phyloP scores from a whole-genome alignment of 2,329 filamentous ascomycete species.

The Aspergillus ibericus region DNA sequence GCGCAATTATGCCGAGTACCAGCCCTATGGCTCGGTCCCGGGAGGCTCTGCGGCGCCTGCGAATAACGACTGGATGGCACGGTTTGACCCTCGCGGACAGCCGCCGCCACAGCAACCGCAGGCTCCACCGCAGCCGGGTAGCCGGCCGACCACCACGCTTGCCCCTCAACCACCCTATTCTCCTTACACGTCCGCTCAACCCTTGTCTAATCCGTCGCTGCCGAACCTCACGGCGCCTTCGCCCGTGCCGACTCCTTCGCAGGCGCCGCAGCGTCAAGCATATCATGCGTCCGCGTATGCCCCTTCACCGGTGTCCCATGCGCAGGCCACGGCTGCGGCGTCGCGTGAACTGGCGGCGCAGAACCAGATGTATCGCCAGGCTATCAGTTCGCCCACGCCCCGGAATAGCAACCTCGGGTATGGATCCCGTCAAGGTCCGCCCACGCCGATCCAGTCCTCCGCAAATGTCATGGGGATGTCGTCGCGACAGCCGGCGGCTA shows the following conservation, averaged over 20 bases:
- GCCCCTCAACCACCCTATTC: constrained; percentile 31
- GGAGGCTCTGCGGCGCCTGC: constrained; percentile 28
- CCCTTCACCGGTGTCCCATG: constrained; percentile 28
- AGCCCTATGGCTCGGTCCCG: constrained; percentile 29
- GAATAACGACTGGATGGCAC: constrained; percentile 44
- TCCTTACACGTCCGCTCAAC: constrained; percentile 27
- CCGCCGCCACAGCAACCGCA: constrained; percentile 25
- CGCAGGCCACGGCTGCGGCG: constrained; percentile 22
- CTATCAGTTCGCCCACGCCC: constrained; percentile 32
- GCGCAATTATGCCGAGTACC: constrained; percentile 36
- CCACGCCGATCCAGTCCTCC: constrained; percentile 33
- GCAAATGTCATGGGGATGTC: constrained; percentile 29
- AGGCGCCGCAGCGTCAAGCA: constrained; percentile 30
- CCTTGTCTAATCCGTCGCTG: constrained; percentile 25
- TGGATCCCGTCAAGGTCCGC: constrained; percentile 32
- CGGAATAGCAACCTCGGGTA: constrained; percentile 32
- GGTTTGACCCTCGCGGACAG: constrained; percentile 42
- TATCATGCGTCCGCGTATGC: constrained; percentile 33
- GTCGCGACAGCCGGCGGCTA: constrained; percentile 28
- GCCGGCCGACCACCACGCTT: constrained; percentile 22
- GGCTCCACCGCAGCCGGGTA: constrained; percentile 23
- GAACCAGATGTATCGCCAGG: constrained; percentile 23
- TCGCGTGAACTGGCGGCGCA: constrained; percentile 34
- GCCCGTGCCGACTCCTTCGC: constrained; percentile 36
- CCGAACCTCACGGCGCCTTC: constrained; percentile 33